Evolutionary conservation across 78 protist species (phyloP).

Genomic region (Tieghemostelium lacteum): DNA sequence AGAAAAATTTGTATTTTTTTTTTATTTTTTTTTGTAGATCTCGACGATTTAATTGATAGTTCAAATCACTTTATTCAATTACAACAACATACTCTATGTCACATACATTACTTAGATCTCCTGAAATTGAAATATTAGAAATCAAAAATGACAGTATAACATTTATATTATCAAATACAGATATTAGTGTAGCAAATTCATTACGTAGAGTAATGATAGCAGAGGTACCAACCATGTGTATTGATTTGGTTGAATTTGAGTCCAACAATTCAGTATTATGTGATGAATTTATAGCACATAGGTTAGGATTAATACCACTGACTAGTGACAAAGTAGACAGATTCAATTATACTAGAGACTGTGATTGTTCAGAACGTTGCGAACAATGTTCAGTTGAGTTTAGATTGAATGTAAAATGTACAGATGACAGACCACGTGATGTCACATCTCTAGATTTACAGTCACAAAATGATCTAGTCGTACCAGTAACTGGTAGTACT

Average conservation of each 20-base stretch:
- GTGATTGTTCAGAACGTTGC: constrained; percentile 76
- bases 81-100: neutral
- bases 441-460: constrained; percentile 42
- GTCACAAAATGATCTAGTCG: constrained; percentile 39
- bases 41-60: too few relatives aligned
- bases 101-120: constrained; percentile 18
- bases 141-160: constrained; percentile 78
- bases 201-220: constrained; percentile 91
- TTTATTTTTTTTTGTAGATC: too few relatives aligned
- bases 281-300: constrained; percentile 95
- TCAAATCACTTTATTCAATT: too few relatives aligned
- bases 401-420: constrained; percentile 44
- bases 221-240: constrained; percentile 94
- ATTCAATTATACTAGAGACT: constrained; percentile 79
- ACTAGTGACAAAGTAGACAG: neutral
- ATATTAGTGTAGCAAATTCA: constrained; percentile 83
- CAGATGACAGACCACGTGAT: constrained; percentile 35
- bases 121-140: constrained; percentile 75
- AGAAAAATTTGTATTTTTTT: too few relatives aligned
- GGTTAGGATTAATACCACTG: constrained; percentile 95
- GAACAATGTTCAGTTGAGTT: constrained; percentile 81
- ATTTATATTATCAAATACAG: constrained; percentile 81
- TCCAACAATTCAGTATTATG: constrained; percentile 87
- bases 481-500: constrained; percentile 12
- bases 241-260: constrained; percentile 88